These are phyloP conservation scores for Nakazawaea wickerhamii DNA, from an alignment of 805 yeast genomes.

Conservation along the genomic window DNA sequence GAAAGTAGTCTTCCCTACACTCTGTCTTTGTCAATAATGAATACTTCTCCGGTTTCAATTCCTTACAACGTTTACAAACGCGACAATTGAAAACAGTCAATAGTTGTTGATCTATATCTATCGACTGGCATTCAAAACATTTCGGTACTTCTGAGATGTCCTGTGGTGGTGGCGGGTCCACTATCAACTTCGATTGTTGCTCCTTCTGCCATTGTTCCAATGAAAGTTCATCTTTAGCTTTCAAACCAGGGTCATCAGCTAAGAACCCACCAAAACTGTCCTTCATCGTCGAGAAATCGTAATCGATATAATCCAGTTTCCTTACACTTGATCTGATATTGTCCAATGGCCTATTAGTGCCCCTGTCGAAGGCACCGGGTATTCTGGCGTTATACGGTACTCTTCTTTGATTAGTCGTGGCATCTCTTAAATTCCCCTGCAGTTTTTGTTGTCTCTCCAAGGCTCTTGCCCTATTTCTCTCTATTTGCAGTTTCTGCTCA, in stretches of 20 bases:
- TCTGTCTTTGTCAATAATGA: constrained; percentile 92
- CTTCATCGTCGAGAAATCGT: constrained; percentile 86
- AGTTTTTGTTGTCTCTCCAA: constrained; percentile 27
- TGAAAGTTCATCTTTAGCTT: constrained; percentile 29
- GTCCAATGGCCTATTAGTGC: constrained; percentile 21
- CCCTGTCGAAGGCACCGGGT: background rate
- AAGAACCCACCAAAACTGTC: constrained; percentile 87
- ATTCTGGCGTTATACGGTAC: background rate
- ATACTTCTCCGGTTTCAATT: constrained; percentile 77
- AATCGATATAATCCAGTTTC: constrained; percentile 68
- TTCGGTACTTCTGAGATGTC: constrained; percentile 71
- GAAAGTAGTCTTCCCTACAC: constrained; percentile 83
- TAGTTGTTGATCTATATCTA: constrained; percentile 74
- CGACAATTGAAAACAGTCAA: constrained; percentile 62
- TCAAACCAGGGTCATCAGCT: constrained; percentile 28
- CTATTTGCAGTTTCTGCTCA: constrained; percentile 45
- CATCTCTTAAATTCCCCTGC: constrained; percentile 19
- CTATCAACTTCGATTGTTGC: constrained; percentile 37
- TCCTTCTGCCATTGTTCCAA: constrained; percentile 55
- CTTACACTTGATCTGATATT: constrained; percentile 43
- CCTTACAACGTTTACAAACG: constrained; percentile 78
- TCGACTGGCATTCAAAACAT: constrained; percentile 77
- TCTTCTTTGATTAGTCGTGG: constrained; percentile 13
- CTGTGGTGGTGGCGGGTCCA: constrained; percentile 65
- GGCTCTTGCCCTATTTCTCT: constrained; percentile 50